Percentiles rank a stretch among this genome's conserved stretches.
phyloP scores from a whole-genome alignment of 2,329 filamentous ascomycete genomes.

The Orbilia quercus region DNA sequence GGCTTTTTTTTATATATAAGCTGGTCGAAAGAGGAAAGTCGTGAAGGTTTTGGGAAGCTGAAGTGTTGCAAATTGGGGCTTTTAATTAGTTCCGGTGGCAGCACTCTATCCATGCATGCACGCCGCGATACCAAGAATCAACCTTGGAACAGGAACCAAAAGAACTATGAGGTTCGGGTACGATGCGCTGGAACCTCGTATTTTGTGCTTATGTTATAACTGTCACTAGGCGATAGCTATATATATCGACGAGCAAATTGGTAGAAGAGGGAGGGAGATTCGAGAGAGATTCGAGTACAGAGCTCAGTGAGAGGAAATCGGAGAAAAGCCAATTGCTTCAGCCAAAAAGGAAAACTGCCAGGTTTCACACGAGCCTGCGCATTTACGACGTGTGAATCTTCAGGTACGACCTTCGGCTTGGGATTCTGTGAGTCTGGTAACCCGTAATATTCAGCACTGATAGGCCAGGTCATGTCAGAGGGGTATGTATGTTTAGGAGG shows the following conservation, averaged over 20 bases:
- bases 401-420: constrained; percentile 3
- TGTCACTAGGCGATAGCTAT: constrained; percentile 9
- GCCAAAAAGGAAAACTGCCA: neutral
- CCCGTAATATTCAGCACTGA: neutral
- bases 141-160: constrained; percentile 53
- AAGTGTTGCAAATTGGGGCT: constrained; percentile 52
- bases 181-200: constrained; percentile 40
- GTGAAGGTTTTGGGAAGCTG: constrained; percentile 52
- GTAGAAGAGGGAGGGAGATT: neutral
- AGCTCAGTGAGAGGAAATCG: no score
- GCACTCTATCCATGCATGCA: constrained; percentile 41
- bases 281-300: no score
- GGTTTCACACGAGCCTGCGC: neutral
- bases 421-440: neutral
- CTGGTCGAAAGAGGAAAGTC: constrained; percentile 51
- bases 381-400: neutral
- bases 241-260: neutral
- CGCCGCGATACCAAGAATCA: constrained; percentile 50
- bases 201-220: constrained; percentile 12
- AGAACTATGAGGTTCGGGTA: constrained; percentile 21
- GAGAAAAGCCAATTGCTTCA: constrained; percentile 2
- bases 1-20: constrained; percentile 42
- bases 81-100: constrained; percentile 53
- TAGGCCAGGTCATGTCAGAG: neutral
- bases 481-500: no score